Evolutionary conservation across 2,329 filamentous ascomycete species (phyloP), one percentile per base, ranked within the genome.

Genomic region (Aspergillus awamori): DNA sequence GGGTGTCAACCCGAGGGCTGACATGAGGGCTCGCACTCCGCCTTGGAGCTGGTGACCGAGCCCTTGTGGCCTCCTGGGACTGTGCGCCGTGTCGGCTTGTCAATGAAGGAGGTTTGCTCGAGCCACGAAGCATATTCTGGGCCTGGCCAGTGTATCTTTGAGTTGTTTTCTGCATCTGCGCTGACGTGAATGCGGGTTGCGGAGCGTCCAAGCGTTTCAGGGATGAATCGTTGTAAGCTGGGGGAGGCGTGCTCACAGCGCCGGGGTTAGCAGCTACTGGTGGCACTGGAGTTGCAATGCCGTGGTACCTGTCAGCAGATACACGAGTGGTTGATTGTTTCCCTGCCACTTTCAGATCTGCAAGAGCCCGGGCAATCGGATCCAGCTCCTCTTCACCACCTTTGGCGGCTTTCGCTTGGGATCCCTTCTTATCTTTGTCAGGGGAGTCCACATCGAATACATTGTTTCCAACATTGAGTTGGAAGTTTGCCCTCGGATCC

Each of bases 301-400:
- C 94, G 72, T 96, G 92, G 77, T 97, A 97, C 63, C 91, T 88
- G 75, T 99, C 96, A 17, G 93, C 95, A n/a, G 95, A 96, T 62
- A 97, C 87, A n/a, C 96, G 87, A 53, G 86, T 83, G 3, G 88
- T 89, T 6, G 92, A 86, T 68, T 93, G 89, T 77, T 98, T 98
- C 15, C 83, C 85, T 4, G 93, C 90, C 0, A 89, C 92, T 79
- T 96, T 98, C 38, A 99, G 83, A 71, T 99, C 94, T 10, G 94
- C 95, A 7, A 99, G 83, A 24, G 95, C 96, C 69, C 91, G 86
- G 3, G 94, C 95, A 72, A 99, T 97, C 0, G 95, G 95, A 70
- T 99, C 95, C 15, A 84, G 77, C 24, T 92, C 89, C 28, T 91
- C 88, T 36, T 83, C 78, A 4, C 77, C 68, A 10, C 74, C 58